phyloP scores from a whole-genome alignment of 1,284 basidiomycete genomes.

The Bjerkandera adusta region DNA sequence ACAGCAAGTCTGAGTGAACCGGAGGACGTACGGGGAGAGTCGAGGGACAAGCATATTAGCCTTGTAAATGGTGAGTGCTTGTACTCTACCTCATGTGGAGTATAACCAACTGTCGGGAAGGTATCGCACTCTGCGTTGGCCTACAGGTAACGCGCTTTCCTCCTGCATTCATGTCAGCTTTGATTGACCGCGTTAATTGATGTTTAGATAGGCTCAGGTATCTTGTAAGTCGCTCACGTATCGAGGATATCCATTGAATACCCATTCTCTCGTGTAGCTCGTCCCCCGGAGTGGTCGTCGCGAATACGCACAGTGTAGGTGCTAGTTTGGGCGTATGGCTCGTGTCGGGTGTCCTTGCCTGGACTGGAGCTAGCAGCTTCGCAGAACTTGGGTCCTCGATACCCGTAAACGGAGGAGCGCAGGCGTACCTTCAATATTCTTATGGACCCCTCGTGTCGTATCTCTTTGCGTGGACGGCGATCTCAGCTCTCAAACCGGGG shows the following conservation, averaged over 20 bases:
- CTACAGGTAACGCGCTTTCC: slow-evolving; percentile 52
- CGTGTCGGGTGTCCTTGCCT: slow-evolving; percentile 76
- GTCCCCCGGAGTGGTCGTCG: slow-evolving; percentile 87
- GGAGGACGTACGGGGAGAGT: slow-evolving; percentile 44
- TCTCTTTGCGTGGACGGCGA: slow-evolving; percentile 88
- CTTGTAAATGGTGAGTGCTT: slow-evolving; percentile 65
- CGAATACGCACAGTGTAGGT: slow-evolving; percentile 82
- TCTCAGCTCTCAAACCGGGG: slow-evolving; percentile 85
- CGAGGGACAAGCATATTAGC: slow-evolving; percentile 70
- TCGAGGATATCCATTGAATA: no score
- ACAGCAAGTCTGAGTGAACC: slow-evolving; percentile 72
- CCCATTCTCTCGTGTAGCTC: no score
- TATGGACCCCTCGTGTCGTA: slow-evolving; percentile 87
- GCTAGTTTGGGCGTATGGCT: slow-evolving; percentile 84
- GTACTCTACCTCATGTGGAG: not conserved
- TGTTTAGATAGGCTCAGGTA: slow-evolving; percentile 92
- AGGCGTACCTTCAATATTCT: slow-evolving; percentile 88
- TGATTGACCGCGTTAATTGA: no score
- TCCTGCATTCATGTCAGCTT: slow-evolving; percentile 13
- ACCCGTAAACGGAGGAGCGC: slow-evolving; percentile 87
- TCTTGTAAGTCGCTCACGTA: slow-evolving; percentile 84
- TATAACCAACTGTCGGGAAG: no score
- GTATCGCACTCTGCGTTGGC: slow-evolving; percentile 83
- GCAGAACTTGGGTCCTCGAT: slow-evolving; percentile 85
- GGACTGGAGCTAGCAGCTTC: slow-evolving; percentile 93